A percentile compares a stretch with the other conserved stretches of the same genome.
phyloP scores from a whole-genome alignment of 139 green algal genomes.

The Auxenochlorella pyrenoidosa region DNA sequence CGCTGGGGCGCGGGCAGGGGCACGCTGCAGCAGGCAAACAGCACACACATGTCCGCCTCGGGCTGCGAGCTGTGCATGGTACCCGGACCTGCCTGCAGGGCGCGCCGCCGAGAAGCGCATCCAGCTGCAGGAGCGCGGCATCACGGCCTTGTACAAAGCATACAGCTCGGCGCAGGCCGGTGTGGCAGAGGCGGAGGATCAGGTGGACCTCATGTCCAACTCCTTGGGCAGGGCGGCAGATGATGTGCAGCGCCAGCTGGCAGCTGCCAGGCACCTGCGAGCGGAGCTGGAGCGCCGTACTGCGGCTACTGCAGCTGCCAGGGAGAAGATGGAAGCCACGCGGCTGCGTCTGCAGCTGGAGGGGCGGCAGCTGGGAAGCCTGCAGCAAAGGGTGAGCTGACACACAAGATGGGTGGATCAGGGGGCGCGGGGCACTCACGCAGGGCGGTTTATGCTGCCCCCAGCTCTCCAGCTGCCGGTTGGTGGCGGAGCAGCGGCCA shows the following conservation, averaged over 20 bases:
- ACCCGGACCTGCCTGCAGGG: too few species aligned
- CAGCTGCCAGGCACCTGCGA: neutral
- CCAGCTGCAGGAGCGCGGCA: constrained; percentile 13
- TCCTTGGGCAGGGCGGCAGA: neutral
- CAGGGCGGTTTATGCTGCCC: too few species aligned
- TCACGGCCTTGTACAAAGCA: constrained; percentile 14
- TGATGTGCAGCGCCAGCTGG: neutral
- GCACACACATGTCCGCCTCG: too few species aligned
- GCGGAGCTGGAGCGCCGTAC: constrained; percentile 14
- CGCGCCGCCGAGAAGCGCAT: constrained; percentile 28
- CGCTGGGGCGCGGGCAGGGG: too few species aligned
- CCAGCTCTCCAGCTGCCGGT: too few species aligned
- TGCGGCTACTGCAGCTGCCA: neutral
- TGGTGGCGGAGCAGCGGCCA: too few species aligned
- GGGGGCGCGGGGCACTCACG: too few species aligned
- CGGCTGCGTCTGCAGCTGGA: constrained; percentile 19
- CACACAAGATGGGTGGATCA: neutral
- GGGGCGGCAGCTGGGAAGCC: constrained; percentile 20
- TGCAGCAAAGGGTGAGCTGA: constrained; percentile 25
- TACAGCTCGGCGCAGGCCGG: neutral
- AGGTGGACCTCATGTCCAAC: constrained; percentile 19
- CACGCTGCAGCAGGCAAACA: too few species aligned
- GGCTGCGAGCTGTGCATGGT: too few species aligned
- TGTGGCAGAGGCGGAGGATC: constrained; percentile 20
- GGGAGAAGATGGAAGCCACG: neutral